Evolutionary conservation across 768 basidiomycete species (phyloP), one percentile per base, ranked within the genome.

Genomic region (Tremella mesenterica): DNA sequence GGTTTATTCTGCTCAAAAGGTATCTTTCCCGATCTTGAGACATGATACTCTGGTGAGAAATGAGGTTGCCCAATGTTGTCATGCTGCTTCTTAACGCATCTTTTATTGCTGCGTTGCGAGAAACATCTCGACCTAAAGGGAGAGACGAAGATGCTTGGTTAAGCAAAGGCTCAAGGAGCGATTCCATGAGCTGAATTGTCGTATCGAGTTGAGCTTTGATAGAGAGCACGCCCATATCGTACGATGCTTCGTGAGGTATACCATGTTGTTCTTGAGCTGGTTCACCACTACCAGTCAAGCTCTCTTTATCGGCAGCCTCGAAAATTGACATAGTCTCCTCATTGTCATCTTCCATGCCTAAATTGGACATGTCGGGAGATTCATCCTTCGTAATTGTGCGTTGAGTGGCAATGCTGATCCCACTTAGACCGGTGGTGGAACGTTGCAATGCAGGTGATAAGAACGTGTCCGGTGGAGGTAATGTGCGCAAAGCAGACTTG

Each of bases 1-100:
- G 74, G 52, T 77, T 78, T 77, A 82, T 91, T 80, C 85, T 53
- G 8, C 63, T 59, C 8, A 65, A 50, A 13, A 74, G 69, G 59
- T 71, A 95, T 45, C 80, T 79, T 58, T 95, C 92, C n/a, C 92
- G 78, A 53, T 85, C 83, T 51, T 77, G 77, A 4, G 79, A 76
- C 81, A 91, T 86, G 39, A 78, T 72, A 1, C 82, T 74, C 62
- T 86, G 88, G 53, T 85, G 83, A 47, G 74, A 74, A n/a, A 86
- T 68, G 73, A 85, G 77, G 14, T 71, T 73, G 54, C 83, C 80
- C 2, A 85, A 80, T 0, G 77, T 76, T 1, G 69, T 54, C 10
- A 88, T 74, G 0, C 83, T 83, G 28, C 66, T 56, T 18, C 58
- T 52, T 10, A 76, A 56, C 13, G 74, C 74, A 4, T 84, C 81